phyloP scores from a whole-genome alignment of 805 yeast genomes.

The Zygotorulaspora florentina region DNA sequence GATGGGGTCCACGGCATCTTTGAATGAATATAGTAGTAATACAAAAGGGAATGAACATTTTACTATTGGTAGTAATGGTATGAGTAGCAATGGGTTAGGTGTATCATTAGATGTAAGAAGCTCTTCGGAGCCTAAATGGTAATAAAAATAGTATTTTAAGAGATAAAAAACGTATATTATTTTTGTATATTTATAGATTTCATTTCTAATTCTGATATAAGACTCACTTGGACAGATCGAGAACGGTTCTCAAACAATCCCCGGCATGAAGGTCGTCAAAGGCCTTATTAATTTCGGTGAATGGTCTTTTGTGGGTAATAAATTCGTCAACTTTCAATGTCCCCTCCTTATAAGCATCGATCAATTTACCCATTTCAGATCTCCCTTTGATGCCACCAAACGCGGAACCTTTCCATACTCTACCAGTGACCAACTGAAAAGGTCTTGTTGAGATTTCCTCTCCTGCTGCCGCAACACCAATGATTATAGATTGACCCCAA shows the following conservation, averaged over 20 bases:
- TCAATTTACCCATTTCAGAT: conserved; percentile 86
- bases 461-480: conserved; percentile 99
- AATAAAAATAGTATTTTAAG: background rate
- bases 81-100: conserved; percentile 17
- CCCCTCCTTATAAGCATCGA: conserved; percentile 79
- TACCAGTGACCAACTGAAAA: conserved; percentile 97
- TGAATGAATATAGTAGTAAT: conserved; percentile 9
- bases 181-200: background rate
- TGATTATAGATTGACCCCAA: conserved; percentile 94
- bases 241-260: conserved; percentile 88
- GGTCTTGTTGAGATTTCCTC: conserved; percentile 96
- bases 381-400: conserved; percentile 99
- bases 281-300: conserved; percentile 78
- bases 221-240: conserved; percentile 38
- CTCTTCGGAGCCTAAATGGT: conserved; percentile 25
- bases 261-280: conserved; percentile 95
- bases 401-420: conserved; percentile 99
- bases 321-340: conserved; percentile 87
- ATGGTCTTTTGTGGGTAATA: conserved; percentile 82
- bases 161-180: background rate
- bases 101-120: conserved; percentile 21
- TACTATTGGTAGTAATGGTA: background rate
- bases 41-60: conserved; percentile 12
- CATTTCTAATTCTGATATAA: background rate
- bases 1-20: conserved; percentile 9